These are phyloP conservation scores for Pilobolus umbonatus DNA, from an alignment of 192 early-diverging fungal species.

Conservation along the genomic window DNA sequence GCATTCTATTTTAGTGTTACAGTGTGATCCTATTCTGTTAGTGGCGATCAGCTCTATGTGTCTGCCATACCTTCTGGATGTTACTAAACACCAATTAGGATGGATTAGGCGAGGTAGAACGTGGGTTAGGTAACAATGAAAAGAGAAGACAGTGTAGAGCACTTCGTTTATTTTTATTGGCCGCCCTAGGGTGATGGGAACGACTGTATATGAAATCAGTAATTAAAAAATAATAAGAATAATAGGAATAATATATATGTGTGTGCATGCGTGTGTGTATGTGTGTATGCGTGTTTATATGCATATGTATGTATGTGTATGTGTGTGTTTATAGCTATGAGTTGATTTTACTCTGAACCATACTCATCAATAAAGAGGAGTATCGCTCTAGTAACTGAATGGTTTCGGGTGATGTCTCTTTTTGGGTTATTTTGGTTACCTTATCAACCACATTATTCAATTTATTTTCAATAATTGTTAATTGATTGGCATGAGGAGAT, in stretches of 20 bases:
- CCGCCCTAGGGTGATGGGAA: too few relatives aligned
- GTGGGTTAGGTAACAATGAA: too few relatives aligned
- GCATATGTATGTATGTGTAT: background rate
- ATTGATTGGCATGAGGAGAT: background rate
- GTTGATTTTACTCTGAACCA: constrained; percentile 7
- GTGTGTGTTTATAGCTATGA: background rate
- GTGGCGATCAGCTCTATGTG: too few relatives aligned
- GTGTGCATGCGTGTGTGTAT: background rate
- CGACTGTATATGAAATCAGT: too few relatives aligned
- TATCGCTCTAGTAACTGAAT: constrained; percentile 8
- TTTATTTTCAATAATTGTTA: constrained; percentile 3
- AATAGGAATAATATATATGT: background rate
- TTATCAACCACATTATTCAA: background rate
- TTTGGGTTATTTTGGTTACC: constrained; percentile 3
- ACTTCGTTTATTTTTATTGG: too few relatives aligned
- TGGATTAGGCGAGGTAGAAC: too few relatives aligned
- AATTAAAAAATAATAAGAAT: background rate
- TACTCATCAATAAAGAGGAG: constrained; percentile 1
- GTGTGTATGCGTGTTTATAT: background rate
- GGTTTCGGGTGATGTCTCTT: constrained; percentile 1
- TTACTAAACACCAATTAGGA: too few relatives aligned
- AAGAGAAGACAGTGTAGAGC: too few relatives aligned
- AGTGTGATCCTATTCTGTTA: too few relatives aligned
- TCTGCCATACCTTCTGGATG: too few relatives aligned
- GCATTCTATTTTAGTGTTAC: too few relatives aligned